Conservation (phyloP, 371 early-diverging fungal species). For the Catenaria anguillulae region DNA sequence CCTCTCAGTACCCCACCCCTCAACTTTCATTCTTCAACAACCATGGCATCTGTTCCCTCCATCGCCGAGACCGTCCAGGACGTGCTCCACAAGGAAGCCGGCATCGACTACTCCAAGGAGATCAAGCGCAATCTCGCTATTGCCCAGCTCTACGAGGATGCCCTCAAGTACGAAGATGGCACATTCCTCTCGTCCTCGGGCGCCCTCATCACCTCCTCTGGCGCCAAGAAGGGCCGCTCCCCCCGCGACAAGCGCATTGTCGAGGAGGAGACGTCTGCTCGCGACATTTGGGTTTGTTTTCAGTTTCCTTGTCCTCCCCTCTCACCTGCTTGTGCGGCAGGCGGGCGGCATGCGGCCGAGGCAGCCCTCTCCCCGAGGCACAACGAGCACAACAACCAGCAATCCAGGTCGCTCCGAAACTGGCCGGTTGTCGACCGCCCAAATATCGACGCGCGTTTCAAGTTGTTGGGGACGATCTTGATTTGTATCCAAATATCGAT, state of each 20-base stretch:
- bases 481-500: too few relatives aligned
- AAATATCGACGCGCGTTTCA: too few relatives aligned
- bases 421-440: too few relatives aligned
- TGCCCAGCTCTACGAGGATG: slow-evolving; percentile 85
- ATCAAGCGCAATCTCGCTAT: slow-evolving; percentile 46
- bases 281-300: slow-evolving; percentile 59
- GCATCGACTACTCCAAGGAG: slow-evolving; percentile 38
- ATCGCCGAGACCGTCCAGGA: slow-evolving; percentile 1
- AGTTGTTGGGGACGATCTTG: too few relatives aligned
- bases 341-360: too few relatives aligned
- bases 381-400: too few relatives aligned
- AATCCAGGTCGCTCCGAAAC: too few relatives aligned
- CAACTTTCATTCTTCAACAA: too few relatives aligned
- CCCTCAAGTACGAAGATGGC: slow-evolving; percentile 69
- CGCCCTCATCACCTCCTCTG: slow-evolving; percentile 79
- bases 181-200: slow-evolving; percentile 78
- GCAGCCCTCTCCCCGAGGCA: too few relatives aligned
- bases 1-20: too few relatives aligned
- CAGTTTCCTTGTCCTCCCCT: background rate
- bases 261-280: slow-evolving; percentile 58
- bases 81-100: slow-evolving; percentile 8
- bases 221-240: slow-evolving; percentile 75
- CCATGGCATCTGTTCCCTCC: background rate
- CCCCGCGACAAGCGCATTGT: slow-evolving; percentile 93
- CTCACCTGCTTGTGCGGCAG: too few relatives aligned